These are phyloP conservation scores for Thinopyrum elongatum DNA, from an alignment of 176 grass and related monocot genomes.

Conservation along the genomic window DNA sequence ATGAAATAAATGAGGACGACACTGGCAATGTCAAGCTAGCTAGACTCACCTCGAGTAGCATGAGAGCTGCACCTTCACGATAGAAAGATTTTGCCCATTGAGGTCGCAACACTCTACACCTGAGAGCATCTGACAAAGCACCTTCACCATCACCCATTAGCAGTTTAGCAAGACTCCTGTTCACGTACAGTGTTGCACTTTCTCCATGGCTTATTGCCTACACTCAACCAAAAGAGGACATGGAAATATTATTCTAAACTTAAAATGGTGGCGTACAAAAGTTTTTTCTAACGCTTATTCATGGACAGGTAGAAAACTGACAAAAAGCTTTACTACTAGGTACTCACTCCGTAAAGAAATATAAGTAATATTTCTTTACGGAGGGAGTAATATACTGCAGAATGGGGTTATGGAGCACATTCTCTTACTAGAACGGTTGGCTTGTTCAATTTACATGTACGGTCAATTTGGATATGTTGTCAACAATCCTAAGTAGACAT, in stretches of 20 bases:
- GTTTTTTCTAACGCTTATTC: not conserved
- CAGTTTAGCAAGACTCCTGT: slow-evolving; percentile 49
- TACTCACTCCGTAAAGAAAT: too few relatives aligned
- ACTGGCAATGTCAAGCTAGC: not conserved
- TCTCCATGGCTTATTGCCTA: slow-evolving; percentile 11
- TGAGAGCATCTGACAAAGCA: slow-evolving; percentile 39
- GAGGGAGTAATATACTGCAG: not conserved
- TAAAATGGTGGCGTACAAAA: not conserved
- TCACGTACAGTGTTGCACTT: slow-evolving; percentile 31
- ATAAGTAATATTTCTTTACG: too few relatives aligned
- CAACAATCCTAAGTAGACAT: not conserved
- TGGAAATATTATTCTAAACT: not conserved
- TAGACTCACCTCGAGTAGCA: slow-evolving; percentile 18
- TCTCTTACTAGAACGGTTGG: not conserved
- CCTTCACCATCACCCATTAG: slow-evolving; percentile 37
- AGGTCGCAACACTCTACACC: slow-evolving; percentile 31
- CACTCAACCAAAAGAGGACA: not conserved
- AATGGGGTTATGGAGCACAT: not conserved
- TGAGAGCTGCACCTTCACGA: slow-evolving; percentile 10
- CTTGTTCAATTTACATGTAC: not conserved
- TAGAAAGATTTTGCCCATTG: slow-evolving; percentile 32
- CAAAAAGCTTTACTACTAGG: not conserved
- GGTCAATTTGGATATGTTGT: not conserved
- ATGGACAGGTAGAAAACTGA: not conserved
- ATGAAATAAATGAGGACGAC: not conserved